Evolutionary conservation across 2,329 filamentous ascomycete genomes (phyloP), one percentile per base, ranked within the genome.

Genomic region (Aspergillus intermedius): DNA sequence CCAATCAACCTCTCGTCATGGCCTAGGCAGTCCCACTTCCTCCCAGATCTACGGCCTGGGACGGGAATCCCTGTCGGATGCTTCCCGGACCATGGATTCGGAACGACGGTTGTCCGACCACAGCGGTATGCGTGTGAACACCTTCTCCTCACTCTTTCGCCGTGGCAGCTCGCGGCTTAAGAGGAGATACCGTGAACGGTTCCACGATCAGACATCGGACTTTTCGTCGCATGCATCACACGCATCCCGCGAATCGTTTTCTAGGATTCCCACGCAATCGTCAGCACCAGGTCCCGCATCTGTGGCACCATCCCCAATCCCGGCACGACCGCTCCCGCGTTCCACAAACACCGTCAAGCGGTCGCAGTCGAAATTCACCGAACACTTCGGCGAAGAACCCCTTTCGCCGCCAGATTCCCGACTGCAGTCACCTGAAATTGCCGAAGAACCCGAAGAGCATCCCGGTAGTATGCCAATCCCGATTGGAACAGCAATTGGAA

Each of bases 331-430:
- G 2, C 74, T 76, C 49, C 68, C 74, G 48, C 72, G 73, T 42
- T 77, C 78, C 15, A 40, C 37, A 17, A 76, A 74, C 35, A 74
- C 84, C 5, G 86, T 89, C 5, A 86, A 87, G 60, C 82, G 91
- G 48, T 93, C 89, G 3, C 84, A 88, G 68, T 96, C 91, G 34
- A 91, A 88, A 48, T 97, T 97, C 72, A 81, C 87, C 44, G 91
- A 97, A 71, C 90, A 96, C 61, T 77, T 96, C 10, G 91, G 90
- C 3, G 91, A 96, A 62, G 78, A 89, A 45, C 87, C 88, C 2
- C 69, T 91, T 10, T 93, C 90, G n/a, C 88, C 89, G 8, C 88
- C 90, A 7, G 86, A 88, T 53, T 94, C 90, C 1, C 79, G 87
- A 22, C 74, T 91, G 22, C 86, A 89, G 53, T 91, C 89, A 0